Evolutionary conservation across 768 basidiomycete genomes (phyloP).

Genomic region (Russula lepida): DNA sequence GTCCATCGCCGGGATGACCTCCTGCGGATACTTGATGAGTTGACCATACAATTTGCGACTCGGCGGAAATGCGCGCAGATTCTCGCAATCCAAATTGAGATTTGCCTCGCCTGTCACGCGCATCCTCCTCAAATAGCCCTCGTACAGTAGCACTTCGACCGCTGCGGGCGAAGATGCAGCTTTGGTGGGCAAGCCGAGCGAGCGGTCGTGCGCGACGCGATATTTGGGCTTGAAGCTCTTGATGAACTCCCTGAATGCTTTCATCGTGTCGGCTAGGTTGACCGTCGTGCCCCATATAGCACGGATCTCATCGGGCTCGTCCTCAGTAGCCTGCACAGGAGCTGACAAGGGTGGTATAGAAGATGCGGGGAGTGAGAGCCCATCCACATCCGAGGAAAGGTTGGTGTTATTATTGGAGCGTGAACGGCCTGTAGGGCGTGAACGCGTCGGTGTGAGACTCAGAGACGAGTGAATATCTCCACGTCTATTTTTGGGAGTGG

Average conservation of each 20-base stretch:
- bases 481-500: conserved; percentile 65
- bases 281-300: conserved; percentile 99
- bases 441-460: conserved; percentile 40
- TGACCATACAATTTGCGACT: conserved; percentile 77
- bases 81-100: conserved; percentile 82
- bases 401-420: conserved; percentile 33
- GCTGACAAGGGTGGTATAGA: conserved; percentile 52
- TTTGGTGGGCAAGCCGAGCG: conserved; percentile 44
- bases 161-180: conserved; percentile 52
- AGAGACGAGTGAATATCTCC: conserved; percentile 89
- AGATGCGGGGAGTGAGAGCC: conserved; percentile 49
- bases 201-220: conserved; percentile 61
- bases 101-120: conserved; percentile 88
- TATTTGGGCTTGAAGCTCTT: conserved; percentile 92
- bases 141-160: conserved; percentile 65
- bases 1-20: conserved; percentile 96
- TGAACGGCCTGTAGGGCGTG: conserved; percentile 34
- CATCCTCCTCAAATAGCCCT: conserved; percentile 75
- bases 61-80: conserved; percentile 80
- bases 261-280: conserved; percentile 85
- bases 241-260: conserved; percentile 80
- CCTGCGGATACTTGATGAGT: conserved; percentile 90
- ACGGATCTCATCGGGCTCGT: conserved; percentile 75
- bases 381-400: conserved; percentile 50
- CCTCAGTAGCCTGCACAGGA: conserved; percentile 52